Percentiles rank a stretch among this genome's conserved stretches.
Evolutionary conservation across 257 asterid species (phyloP).

Genomic region (Solanum commersonii): DNA sequence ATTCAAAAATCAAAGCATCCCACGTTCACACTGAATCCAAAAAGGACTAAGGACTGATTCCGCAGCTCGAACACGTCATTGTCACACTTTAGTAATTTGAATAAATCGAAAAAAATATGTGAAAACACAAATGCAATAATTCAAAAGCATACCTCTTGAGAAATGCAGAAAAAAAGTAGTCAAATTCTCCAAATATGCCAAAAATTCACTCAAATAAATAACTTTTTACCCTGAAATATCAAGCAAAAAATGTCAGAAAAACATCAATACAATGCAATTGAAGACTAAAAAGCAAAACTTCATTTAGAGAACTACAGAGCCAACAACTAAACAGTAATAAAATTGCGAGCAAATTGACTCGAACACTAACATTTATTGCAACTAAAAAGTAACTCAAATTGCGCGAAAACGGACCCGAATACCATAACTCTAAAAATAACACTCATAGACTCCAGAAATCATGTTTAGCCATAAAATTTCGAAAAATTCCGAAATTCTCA

Average conservation of each 20-base stretch:
- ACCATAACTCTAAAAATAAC: not conserved
- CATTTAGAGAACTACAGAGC: not conserved
- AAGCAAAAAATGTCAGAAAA: not conserved
- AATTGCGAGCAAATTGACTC: not conserved
- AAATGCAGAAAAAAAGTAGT: not conserved
- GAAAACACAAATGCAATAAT: not conserved
- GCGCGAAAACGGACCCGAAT: not conserved
- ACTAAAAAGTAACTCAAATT: not conserved
- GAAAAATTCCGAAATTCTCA: not conserved
- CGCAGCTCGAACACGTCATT: not conserved
- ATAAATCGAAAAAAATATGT: not conserved
- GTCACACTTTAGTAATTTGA: not conserved
- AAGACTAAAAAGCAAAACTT: not conserved
- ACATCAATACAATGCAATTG: not conserved
- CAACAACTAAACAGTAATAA: not conserved
- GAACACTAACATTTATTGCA: not conserved
- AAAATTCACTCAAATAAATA: not conserved
- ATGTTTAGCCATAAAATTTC: not conserved
- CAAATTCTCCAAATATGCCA: not conserved
- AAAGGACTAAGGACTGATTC: not conserved
- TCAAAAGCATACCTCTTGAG: not conserved
- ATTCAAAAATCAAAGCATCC: not conserved
- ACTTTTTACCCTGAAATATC: not conserved
- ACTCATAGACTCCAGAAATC: not conserved
- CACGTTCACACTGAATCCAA: not conserved